Conservation (phyloP, 495 filamentous ascomycete genomes). For the Podospora pseudocomata region DNA sequence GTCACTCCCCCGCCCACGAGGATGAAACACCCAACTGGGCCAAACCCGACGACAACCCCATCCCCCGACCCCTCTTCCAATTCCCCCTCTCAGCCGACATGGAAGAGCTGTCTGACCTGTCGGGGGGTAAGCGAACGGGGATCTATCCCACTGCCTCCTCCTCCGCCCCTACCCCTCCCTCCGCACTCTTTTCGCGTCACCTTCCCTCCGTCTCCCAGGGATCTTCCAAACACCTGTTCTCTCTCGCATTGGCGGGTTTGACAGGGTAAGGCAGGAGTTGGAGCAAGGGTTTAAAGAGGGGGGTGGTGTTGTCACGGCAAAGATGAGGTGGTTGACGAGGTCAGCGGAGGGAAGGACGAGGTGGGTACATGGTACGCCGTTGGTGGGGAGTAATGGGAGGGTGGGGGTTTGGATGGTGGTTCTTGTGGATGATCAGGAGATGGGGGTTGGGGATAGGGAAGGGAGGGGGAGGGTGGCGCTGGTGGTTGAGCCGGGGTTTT, state of each 20-base stretch:
- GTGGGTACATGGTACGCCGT: slow-evolving; percentile 63
- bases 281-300: slow-evolving; percentile 52
- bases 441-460: not conserved
- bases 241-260: slow-evolving; percentile 54
- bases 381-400: slow-evolving; percentile 53
- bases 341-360: slow-evolving; percentile 45
- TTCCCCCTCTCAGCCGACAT: slow-evolving; percentile 4
- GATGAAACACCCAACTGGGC: slow-evolving; percentile 30
- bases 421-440: slow-evolving; percentile 50
- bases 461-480: not conserved
- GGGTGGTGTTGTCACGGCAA: slow-evolving; percentile 57
- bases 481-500: not conserved
- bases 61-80: slow-evolving; percentile 6
- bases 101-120: slow-evolving; percentile 4
- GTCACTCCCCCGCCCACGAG: slow-evolving; percentile 37
- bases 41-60: slow-evolving; percentile 19
- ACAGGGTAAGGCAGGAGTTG: slow-evolving; percentile 51
- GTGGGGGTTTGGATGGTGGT: slow-evolving; percentile 66
- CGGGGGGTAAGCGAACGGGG: slow-evolving; percentile 35
- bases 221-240: slow-evolving; percentile 63
- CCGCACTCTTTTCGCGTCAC: slow-evolving; percentile 62
- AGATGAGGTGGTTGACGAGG: slow-evolving; percentile 51
- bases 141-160: slow-evolving; percentile 59
- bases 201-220: slow-evolving; percentile 60
- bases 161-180: slow-evolving; percentile 59